phyloP scores from a whole-genome alignment of 75 land plant genomes.

The Adiantum capillusveneris region DNA sequence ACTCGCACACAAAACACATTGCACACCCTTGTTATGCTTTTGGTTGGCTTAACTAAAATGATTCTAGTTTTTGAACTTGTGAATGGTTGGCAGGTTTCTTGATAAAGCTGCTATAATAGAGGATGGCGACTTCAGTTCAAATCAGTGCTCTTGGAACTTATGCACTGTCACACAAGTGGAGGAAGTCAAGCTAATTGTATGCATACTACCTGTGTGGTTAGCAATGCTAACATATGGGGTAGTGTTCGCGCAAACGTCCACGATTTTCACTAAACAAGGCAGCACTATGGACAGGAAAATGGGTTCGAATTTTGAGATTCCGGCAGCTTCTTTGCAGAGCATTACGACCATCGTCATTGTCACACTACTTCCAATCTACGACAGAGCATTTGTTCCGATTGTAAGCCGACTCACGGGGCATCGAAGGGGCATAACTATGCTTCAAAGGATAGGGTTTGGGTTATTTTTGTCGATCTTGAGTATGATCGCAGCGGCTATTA shows the following conservation, averaged over 20 bases:
- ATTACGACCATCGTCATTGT: slow-evolving; percentile 59
- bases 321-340: slow-evolving; percentile 74
- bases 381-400: slow-evolving; percentile 52
- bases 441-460: slow-evolving; percentile 84
- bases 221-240: slow-evolving; percentile 64
- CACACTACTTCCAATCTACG: slow-evolving; percentile 71
- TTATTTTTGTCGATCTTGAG: slow-evolving; percentile 61
- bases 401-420: slow-evolving; percentile 27
- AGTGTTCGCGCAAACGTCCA: slow-evolving; percentile 68
- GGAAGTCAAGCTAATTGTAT: slow-evolving; percentile 38
- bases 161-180: slow-evolving; percentile 27
- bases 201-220: slow-evolving; percentile 70
- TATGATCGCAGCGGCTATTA: slow-evolving; percentile 65
- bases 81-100: slow-evolving; percentile 18
- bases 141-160: slow-evolving; percentile 12
- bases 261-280: slow-evolving; percentile 86
- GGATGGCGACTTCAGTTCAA: neutral
- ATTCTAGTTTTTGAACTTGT: neutral
- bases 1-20: too few species aligned
- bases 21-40: too few species aligned
- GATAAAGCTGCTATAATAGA: slow-evolving; percentile 21
- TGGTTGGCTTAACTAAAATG: slow-evolving; percentile 3
- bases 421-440: slow-evolving; percentile 55
- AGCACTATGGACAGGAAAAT: slow-evolving; percentile 58
- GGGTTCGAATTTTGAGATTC: slow-evolving; percentile 51